Conservation (phyloP, 305 asterid species). For the Solanum hybrid region DNA sequence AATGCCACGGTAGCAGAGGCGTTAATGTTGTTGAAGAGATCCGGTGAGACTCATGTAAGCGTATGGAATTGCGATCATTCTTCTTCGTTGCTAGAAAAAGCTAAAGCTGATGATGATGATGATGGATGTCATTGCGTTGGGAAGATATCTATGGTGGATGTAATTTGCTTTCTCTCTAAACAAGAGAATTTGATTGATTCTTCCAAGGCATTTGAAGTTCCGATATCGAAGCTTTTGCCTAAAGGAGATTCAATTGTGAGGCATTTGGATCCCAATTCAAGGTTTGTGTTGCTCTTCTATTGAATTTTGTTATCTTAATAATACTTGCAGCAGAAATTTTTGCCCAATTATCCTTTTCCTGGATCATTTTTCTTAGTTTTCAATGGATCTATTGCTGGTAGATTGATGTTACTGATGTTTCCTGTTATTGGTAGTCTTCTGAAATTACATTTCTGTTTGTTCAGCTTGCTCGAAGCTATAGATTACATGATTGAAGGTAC, state of each 20-base stretch:
- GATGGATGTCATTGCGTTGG: constrained; percentile 37
- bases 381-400: not conserved
- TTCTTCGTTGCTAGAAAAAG: not conserved
- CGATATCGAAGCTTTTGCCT: constrained; percentile 37
- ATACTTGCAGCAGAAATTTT: not conserved
- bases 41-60: constrained; percentile 48
- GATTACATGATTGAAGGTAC: constrained; percentile 68
- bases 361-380: not conserved
- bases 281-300: constrained; percentile 25
- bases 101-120: not conserved
- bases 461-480: constrained; percentile 70
- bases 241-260: constrained; percentile 32
- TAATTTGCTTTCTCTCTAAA: constrained; percentile 52
- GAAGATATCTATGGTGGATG: constrained; percentile 53
- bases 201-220: constrained; percentile 46
- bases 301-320: not conserved
- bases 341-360: not conserved
- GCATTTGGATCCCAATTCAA: constrained; percentile 54
- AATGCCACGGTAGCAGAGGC: constrained; percentile 42
- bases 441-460: constrained; percentile 2
- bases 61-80: constrained; percentile 34
- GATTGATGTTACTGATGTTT: not conserved
- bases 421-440: not conserved
- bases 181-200: constrained; percentile 38
- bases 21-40: constrained; percentile 36